These are phyloP conservation scores for Ramalina peruviana DNA, from an alignment of 495 filamentous ascomycete genomes.

Conservation along the genomic window DNA sequence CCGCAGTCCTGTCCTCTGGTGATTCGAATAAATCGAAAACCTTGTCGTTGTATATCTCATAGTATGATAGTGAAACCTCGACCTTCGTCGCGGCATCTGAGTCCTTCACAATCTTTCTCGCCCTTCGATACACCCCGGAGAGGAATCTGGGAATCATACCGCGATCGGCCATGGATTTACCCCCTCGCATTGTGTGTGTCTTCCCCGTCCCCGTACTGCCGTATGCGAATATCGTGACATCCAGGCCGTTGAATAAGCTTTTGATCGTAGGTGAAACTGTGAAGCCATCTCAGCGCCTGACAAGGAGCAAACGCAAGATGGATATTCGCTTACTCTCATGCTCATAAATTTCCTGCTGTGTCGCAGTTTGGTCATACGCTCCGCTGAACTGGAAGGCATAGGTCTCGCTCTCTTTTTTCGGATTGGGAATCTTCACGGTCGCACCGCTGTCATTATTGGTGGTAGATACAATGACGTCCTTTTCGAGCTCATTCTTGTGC, in stretches of 20 bases:
- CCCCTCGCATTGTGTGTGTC: slow-evolving; percentile 96
- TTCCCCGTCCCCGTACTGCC: slow-evolving; percentile 94
- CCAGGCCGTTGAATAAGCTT: slow-evolving; percentile 83
- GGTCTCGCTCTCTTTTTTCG: slow-evolving; percentile 79
- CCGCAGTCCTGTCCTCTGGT: slow-evolving; percentile 73
- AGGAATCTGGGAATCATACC: slow-evolving; percentile 84
- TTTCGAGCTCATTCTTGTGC: slow-evolving; percentile 64
- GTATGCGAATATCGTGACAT: slow-evolving; percentile 91
- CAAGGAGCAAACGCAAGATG: too few species aligned
- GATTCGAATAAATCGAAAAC: slow-evolving; percentile 88
- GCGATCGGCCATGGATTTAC: slow-evolving; percentile 73
- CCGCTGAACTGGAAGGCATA: slow-evolving; percentile 93
- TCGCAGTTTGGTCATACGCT: slow-evolving; percentile 66
- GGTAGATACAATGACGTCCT: slow-evolving; percentile 63
- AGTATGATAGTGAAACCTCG: slow-evolving; percentile 76
- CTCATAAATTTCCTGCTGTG: slow-evolving; percentile 78
- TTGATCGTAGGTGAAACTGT: slow-evolving; percentile 67
- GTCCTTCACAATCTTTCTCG: slow-evolving; percentile 80
- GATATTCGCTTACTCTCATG: slow-evolving; percentile 52
- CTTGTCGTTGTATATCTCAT: slow-evolving; percentile 96
- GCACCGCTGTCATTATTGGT: slow-evolving; percentile 39
- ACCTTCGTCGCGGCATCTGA: slow-evolving; percentile 59
- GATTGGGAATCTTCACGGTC: slow-evolving; percentile 81
- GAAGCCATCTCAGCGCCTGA: slow-evolving; percentile 2
- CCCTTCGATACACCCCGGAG: slow-evolving; percentile 71